Evolutionary conservation across 192 early-diverging fungal genomes (phyloP), one percentile per base, ranked within the genome.

Genomic region (Backusella psychrophila): DNA sequence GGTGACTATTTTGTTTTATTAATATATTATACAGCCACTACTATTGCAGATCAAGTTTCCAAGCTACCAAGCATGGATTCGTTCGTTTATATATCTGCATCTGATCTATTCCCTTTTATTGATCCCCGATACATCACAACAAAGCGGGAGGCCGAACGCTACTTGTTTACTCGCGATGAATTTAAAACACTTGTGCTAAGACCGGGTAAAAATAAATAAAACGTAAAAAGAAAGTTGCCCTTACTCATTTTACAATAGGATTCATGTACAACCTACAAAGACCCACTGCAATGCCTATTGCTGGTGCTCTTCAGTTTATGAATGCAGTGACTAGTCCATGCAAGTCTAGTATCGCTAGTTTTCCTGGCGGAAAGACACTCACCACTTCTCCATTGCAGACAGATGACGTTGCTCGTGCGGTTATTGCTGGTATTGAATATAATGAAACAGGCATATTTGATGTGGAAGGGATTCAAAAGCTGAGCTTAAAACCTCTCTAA

Each of bases 81-180:
- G 9, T 92, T 92, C 80, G 88, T 85, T 17, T 94, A 90, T 66
- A 85, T 94, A 31, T 94, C 93, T 14, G 93, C 93, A 15, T 86
- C 82, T 34, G 90, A 92, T 53, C 65, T 87, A 0, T 66, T 92
- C 23, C 93, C 93, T 17, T 84, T 90, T 7, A 76, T 94, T 39
- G 85, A 89, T 63, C 82, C 89, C 68, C 85, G 89, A 0, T 94
- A 94, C 52, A 87, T 94, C 56, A 90, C 91, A 23, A 92, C 91
- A 14, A 94, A 94, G 74, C 90, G 91, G 38, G 89, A 94, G 77
- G 93, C 88, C 4, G 93, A 94, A 78, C 70, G 72, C 3, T 85
- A 78, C 14, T 74, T 94, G 34, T 77, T 92, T 63, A 82, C 85
- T 49, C 83, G 77, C 42, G 73, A 79, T 44, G 76, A 69, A 49